phyloP scores from a whole-genome alignment of 441 rosid genomes.

The Erodium texanum region DNA sequence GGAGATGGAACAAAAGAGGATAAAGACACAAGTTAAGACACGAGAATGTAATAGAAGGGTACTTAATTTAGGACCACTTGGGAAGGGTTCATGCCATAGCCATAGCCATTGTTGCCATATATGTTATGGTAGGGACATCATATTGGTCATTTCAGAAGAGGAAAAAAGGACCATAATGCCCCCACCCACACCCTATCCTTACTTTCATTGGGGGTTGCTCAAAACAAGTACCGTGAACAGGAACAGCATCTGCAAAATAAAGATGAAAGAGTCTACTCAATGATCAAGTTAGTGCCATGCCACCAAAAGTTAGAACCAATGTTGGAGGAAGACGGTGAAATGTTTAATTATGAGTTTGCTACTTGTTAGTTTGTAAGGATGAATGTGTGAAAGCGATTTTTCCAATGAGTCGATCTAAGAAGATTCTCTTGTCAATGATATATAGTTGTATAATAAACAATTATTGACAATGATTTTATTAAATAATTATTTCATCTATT shows the following conservation, averaged over 20 bases:
- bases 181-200: neutral
- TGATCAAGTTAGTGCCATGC: neutral
- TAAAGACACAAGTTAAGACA: neutral
- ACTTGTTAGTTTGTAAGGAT: neutral
- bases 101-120: neutral
- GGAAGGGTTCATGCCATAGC: neutral
- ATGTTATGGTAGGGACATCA: neutral
- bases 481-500: too few species aligned
- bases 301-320: neutral
- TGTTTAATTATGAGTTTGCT: neutral
- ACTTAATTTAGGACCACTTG: neutral
- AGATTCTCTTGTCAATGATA: conserved; percentile 15
- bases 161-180: neutral
- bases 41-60: neutral
- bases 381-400: neutral
- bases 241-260: neutral
- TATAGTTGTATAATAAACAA: neutral
- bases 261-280: neutral
- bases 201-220: neutral
- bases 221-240: neutral
- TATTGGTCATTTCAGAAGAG: neutral
- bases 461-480: too few species aligned
- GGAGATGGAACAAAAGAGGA: neutral
- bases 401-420: neutral
- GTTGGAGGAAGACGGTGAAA: neutral